Evolutionary conservation across 306 rosid species (phyloP), one percentile per base, ranked within the genome.

Genomic region (Vigna radiata): DNA sequence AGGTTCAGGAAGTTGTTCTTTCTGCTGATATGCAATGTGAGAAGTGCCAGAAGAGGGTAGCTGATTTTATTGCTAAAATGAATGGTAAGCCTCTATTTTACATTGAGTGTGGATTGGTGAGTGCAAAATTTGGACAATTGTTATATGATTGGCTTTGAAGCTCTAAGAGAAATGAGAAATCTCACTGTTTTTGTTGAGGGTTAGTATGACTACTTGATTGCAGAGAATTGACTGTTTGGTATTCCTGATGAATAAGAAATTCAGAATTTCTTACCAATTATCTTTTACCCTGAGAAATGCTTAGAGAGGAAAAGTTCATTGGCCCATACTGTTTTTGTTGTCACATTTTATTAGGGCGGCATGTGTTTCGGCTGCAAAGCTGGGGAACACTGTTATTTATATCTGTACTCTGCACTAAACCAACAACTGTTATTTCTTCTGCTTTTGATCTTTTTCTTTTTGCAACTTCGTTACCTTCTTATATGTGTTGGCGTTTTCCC

Each of bases 1-100:
- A 93, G 96, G 86, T 90, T 19, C 97, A 93, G 62, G 90, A 93
- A 79, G 85, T 93, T 79, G 97, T 93, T 68, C 85, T 93, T 44
- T 85, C 88, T 3, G 94, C 94, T 21, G 97, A 93, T 81, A 80
- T 93, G 76, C 77, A 86, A 47, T 93, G 97, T 67, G 68, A 85
- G 15, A 81, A 83, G 19, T 93, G 97, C 81, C 96, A 85, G 76
- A 89, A 87, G 87, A 88, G 97, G 80, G 89, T 90, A n/a, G 81
- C 94, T 47, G 90, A 90, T 5, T 79, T 90, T n/a, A 90, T 93
- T 68, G 56, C 85, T n/a, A 90, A 80, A 84, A 82, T 90, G 92
- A 81, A 83, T 59, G 90, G 96, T 93, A 76, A 62, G 83, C 15
- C 19, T 72, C n/a, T 27, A 6, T 72, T 52, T 56, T 77, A 44